Evolutionary conservation across 2,329 filamentous ascomycete species (phyloP), one percentile per base, ranked within the genome.

Genomic region (Neonectria magnoliae): DNA sequence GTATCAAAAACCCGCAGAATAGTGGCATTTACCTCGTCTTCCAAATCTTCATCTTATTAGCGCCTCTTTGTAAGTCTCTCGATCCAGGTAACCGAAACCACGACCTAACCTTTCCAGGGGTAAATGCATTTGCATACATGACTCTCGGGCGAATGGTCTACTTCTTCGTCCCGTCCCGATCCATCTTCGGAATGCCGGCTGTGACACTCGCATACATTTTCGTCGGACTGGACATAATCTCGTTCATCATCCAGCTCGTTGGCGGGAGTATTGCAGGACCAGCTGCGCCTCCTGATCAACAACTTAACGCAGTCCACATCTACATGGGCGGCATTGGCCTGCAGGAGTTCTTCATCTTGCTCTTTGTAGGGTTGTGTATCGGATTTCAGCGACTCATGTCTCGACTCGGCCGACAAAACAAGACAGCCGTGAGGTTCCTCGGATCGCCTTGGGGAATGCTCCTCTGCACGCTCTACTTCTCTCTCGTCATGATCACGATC

Each of bases 301-400:
- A 76, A 25, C 64, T 75, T 29, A 67, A 60, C 20, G 80, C 76
- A 1, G 78, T 83, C 0, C 76, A 81, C 54, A 76, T 83, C 62
- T 87, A 87, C 73, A 87, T 85, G 82, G 83, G 81, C 11, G 85
- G 85, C 0, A 83, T 87, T 16, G 84, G 81, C 0, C 71, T 87
- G 0, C 85, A 87, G 65, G 76, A 86, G 66, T 70, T 82, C 31
- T 85, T 85, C 62, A 84, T 87, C 58, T 62, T 86, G 3, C 55
- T 81, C n/a, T 85, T 87, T 64, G 69, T 80, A 2, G 71, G 66
- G 0, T 74, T 87, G 2, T 71, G 66, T n/a, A 48, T 74, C 8
- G 31, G 22, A 1, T 74, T 74, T 4, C 72, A 74, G 13, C 45
- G 51, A 1, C 48, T 63, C 5, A 62, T 69, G 59, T 38, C 57